Evolutionary conservation across 2,329 filamentous ascomycete species (phyloP).

Genomic region (Gliomastix tumulicola): DNA sequence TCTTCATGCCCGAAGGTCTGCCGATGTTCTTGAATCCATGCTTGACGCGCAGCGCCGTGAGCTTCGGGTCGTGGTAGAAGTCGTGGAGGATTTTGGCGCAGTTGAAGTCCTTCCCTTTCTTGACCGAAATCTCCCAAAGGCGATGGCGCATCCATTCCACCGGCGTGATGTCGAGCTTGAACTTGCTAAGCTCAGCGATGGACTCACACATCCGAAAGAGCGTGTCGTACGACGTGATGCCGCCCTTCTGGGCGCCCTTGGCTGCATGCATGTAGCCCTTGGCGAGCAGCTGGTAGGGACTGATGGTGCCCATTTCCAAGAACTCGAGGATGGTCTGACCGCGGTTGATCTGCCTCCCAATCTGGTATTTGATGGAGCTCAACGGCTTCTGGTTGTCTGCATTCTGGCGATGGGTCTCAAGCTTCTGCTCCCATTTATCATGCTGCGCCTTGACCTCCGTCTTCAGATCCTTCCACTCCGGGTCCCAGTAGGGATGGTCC

Average conservation of each 20-base stretch:
- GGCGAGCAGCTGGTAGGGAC: conserved; percentile 48
- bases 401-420: too few relatives aligned
- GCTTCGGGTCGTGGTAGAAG: conserved; percentile 49
- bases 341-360: conserved; percentile 48
- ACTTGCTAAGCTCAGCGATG: conserved; percentile 45
- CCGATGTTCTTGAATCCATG: conserved; percentile 52
- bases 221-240: conserved; percentile 46
- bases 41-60: conserved; percentile 39
- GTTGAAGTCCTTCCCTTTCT: conserved; percentile 40
- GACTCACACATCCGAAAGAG: conserved; percentile 48
- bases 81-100: conserved; percentile 42
- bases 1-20: conserved; percentile 41
- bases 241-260: conserved; percentile 30
- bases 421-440: conserved; percentile 40
- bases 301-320: conserved; percentile 39
- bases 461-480: conserved; percentile 40
- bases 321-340: conserved; percentile 46
- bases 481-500: conserved; percentile 48
- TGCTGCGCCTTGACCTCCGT: conserved; percentile 33
- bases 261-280: conserved; percentile 39
- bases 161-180: conserved; percentile 43
- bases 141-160: conserved; percentile 52
- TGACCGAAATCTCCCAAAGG: conserved; percentile 38
- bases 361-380: conserved; percentile 40
- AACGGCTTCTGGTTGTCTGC: too few relatives aligned